These are phyloP conservation scores for Phytopythium oedochilum DNA, from an alignment of 352 stramenopile species.

Conservation along the genomic window DNA sequence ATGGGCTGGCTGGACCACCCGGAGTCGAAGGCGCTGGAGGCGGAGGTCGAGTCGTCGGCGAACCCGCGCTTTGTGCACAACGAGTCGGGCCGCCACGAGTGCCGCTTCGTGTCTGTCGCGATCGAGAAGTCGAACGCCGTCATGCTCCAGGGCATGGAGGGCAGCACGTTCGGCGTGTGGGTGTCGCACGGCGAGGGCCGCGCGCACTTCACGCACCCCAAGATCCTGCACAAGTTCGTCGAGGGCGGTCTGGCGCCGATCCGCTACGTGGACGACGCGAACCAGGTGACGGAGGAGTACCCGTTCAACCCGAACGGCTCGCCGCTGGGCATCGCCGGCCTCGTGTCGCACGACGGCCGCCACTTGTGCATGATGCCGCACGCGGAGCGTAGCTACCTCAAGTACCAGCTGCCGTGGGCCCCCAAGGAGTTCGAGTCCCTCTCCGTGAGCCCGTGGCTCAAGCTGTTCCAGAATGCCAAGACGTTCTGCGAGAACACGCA, in stretches of 20 bases:
- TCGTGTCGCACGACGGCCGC: conserved; percentile 96
- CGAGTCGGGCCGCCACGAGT: conserved; percentile 95
- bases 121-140: conserved; percentile 94
- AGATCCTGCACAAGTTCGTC: conserved; percentile 87
- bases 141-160: conserved; percentile 98
- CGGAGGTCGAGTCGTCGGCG: conserved; percentile 45
- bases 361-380: conserved; percentile 99
- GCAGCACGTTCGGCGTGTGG: conserved; percentile 97
- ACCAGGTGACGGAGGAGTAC: conserved; percentile 94
- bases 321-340: conserved; percentile 93
- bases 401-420: conserved; percentile 98
- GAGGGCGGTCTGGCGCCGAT: conserved; percentile 92
- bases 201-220: conserved; percentile 95
- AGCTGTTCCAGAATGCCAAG: conserved; percentile 98
- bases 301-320: conserved; percentile 99
- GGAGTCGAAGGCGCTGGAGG: conserved; percentile 45
- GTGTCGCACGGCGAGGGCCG: conserved; percentile 91
- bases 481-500: conserved; percentile 90
- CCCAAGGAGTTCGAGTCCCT: conserved; percentile 79
- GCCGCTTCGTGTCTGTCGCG: conserved; percentile 94
- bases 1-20: conserved; percentile 94
- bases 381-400: conserved; percentile 96
- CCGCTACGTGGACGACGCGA: conserved; percentile 96
- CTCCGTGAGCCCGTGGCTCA: conserved; percentile 93
- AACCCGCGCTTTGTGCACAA: conserved; percentile 98